Percentiles rank a stretch among this genome's conserved stretches.
These are phyloP conservation scores for Passiflora organensis DNA, from an alignment of 345 rosid genomes.

Conservation along the genomic window DNA sequence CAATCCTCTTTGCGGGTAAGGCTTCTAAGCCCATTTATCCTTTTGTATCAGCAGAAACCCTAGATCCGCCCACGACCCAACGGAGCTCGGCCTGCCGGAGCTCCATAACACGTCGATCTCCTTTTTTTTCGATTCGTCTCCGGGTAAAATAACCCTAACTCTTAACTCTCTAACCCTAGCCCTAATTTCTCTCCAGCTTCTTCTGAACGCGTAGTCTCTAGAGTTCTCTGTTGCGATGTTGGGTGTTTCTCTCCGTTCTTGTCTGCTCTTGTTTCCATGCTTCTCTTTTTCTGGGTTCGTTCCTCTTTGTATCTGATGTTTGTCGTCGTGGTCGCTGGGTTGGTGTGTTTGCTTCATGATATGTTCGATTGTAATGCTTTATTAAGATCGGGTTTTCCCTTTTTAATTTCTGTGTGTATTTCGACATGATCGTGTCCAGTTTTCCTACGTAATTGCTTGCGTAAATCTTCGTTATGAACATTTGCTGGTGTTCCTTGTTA, in stretches of 20 bases:
- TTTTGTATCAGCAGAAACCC: constrained; percentile 31
- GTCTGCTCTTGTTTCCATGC: neutral
- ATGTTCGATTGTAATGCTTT: neutral
- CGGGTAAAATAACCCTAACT: constrained; percentile 22
- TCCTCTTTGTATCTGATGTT: too few species aligned
- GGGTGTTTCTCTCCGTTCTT: too few species aligned
- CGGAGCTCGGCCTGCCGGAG: constrained; percentile 10
- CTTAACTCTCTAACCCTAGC: constrained; percentile 1
- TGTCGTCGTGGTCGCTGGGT: too few species aligned
- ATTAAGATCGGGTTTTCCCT: neutral
- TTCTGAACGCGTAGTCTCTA: neutral
- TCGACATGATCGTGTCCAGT: too few species aligned
- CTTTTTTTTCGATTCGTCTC: neutral
- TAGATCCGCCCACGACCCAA: constrained; percentile 20
- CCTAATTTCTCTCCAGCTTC: neutral
- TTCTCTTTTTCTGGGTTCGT: neutral
- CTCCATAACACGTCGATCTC: constrained; percentile 12
- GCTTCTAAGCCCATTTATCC: constrained; percentile 47
- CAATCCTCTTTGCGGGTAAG: constrained; percentile 46
- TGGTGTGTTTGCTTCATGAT: too few species aligned
- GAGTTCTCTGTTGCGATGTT: too few species aligned
- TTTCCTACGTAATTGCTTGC: too few species aligned
- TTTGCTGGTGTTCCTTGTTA: too few species aligned
- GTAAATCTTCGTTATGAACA: too few species aligned
- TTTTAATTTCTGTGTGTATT: neutral